These are phyloP conservation scores for Syzygium syzygioides DNA, from an alignment of 441 rosid species.

Conservation along the genomic window DNA sequence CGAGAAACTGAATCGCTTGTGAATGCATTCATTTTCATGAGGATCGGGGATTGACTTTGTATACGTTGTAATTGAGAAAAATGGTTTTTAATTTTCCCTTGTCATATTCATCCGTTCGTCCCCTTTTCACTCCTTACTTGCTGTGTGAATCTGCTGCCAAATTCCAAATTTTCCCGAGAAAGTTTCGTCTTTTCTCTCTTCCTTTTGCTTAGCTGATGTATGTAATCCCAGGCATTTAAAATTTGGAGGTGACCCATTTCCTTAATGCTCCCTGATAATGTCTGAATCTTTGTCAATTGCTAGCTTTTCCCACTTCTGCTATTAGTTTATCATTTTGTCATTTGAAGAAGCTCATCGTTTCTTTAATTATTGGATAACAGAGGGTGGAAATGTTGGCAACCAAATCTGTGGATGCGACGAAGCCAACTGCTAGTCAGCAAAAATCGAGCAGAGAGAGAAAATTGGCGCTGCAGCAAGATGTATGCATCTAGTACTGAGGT, in stretches of 20 bases:
- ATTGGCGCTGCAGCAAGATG: constrained; percentile 71
- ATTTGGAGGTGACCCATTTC: background rate
- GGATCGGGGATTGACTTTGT: background rate
- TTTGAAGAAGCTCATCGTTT: background rate
- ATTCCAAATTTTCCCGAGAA: background rate
- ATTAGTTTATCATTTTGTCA: background rate
- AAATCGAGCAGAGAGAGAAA: constrained; percentile 39
- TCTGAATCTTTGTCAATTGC: background rate
- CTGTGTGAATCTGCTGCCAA: background rate
- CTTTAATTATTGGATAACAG: constrained; percentile 18
- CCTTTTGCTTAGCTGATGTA: background rate
- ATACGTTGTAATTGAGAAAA: background rate
- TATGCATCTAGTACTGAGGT: constrained; percentile 7
- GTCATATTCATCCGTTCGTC: background rate
- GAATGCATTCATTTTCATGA: background rate
- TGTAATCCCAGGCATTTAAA: background rate
- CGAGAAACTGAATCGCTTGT: background rate
- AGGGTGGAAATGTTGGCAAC: constrained; percentile 36
- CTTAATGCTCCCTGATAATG: background rate
- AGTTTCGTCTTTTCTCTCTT: background rate
- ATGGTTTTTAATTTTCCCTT: background rate
- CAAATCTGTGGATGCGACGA: constrained; percentile 25
- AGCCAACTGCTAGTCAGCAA: constrained; percentile 23
- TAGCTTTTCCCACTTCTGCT: background rate
- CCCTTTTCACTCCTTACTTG: background rate